phyloP scores from a whole-genome alignment of 2,329 filamentous ascomycete species.

The Biscogniauxia sp. region DNA sequence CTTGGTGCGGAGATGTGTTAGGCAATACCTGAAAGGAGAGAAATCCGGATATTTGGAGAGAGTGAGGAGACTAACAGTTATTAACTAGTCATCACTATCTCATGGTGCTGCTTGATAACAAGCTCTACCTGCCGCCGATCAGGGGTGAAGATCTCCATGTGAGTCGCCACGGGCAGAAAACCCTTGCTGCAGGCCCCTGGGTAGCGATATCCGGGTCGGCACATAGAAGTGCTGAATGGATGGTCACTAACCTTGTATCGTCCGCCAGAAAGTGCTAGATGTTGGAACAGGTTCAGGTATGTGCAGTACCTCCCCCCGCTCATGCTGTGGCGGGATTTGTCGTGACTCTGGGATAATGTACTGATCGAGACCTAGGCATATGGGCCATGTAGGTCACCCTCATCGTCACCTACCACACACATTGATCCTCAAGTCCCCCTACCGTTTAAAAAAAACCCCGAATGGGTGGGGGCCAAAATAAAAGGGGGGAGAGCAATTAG shows the following conservation, averaged over 20 bases:
- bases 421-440: not conserved
- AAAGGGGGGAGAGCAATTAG: no score
- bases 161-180: slow-evolving; percentile 3
- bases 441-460: not conserved
- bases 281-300: slow-evolving; percentile 37
- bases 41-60: slow-evolving; percentile 13
- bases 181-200: not conserved
- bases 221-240: slow-evolving; percentile 1
- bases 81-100: slow-evolving; percentile 28
- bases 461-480: no score
- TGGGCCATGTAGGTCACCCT: slow-evolving; percentile 33
- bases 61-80: not conserved
- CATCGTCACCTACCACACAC: not conserved
- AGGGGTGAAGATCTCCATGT: slow-evolving; percentile 26
- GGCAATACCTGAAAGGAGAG: slow-evolving; percentile 17
- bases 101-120: slow-evolving; percentile 28
- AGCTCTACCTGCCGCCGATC: slow-evolving; percentile 34
- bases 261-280: slow-evolving; percentile 31
- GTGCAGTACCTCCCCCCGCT: not conserved
- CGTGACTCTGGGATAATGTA: not conserved
- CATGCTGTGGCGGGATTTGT: not conserved
- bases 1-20: not conserved
- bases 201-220: not conserved
- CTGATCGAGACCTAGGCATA: slow-evolving; percentile 23
- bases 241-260: not conserved